These are phyloP conservation scores for Populus hybrid DNA, from an alignment of 441 rosid genomes.

Conservation along the genomic window DNA sequence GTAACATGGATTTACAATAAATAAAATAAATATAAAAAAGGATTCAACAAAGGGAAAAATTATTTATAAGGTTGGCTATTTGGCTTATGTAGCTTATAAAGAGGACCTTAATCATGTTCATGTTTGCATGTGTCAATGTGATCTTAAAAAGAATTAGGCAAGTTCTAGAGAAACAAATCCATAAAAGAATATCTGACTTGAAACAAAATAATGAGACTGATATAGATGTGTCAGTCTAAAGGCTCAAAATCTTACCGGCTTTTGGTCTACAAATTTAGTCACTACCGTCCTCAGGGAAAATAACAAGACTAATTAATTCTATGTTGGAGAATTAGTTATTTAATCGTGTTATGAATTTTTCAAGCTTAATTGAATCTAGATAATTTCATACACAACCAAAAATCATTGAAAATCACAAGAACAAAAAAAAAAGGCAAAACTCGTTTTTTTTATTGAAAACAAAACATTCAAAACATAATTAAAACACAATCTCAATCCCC, in stretches of 20 bases:
- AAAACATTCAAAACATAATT: background rate
- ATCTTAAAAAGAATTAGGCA: background rate
- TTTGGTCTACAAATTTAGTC: too few relatives aligned
- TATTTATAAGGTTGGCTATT: background rate
- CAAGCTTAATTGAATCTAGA: conserved; percentile 1
- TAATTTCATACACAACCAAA: background rate
- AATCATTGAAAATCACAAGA: background rate
- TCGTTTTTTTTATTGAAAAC: background rate
- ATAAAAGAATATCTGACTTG: conserved; percentile 3
- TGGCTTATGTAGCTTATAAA: background rate
- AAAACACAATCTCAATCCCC: too few relatives aligned
- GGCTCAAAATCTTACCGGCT: too few relatives aligned
- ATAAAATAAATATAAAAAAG: too few relatives aligned
- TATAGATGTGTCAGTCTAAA: too few relatives aligned
- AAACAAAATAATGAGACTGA: background rate
- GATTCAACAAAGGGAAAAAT: too few relatives aligned
- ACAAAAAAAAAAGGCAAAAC: background rate
- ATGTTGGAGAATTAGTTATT: background rate
- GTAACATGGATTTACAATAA: too few relatives aligned
- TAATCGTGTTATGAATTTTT: background rate
- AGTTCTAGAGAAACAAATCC: background rate
- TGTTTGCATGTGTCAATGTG: background rate
- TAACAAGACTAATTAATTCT: background rate
- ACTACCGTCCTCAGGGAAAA: too few relatives aligned
- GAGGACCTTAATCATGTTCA: background rate